phyloP scores from a whole-genome alignment of 768 basidiomycete species.

The Paxillus rubicundulus region DNA sequence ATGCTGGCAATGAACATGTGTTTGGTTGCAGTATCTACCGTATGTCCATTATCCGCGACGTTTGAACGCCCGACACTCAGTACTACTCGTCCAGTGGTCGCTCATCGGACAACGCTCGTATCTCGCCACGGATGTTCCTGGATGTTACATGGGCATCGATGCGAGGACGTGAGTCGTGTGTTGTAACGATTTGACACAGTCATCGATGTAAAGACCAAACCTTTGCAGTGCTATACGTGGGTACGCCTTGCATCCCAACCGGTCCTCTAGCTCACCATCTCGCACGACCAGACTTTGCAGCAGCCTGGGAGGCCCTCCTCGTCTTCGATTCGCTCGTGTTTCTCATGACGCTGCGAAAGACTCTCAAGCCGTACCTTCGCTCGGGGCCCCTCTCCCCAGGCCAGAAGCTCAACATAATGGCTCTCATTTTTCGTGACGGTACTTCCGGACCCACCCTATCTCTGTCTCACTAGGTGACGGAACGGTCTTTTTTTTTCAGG shows the following conservation, averaged over 20 bases:
- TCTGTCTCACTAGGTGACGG: not conserved
- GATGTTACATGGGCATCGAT: slow-evolving; percentile 23
- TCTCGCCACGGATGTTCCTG: slow-evolving; percentile 21
- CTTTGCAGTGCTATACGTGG: slow-evolving; percentile 3
- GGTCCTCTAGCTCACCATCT: not conserved
- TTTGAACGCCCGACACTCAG: not conserved
- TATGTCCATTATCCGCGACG: slow-evolving; percentile 26
- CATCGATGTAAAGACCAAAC: not conserved
- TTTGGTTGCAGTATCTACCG: slow-evolving; percentile 34
- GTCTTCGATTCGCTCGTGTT: slow-evolving; percentile 49
- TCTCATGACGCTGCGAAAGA: slow-evolving; percentile 45
- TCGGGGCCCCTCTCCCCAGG: slow-evolving; percentile 17
- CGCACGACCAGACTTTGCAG: slow-evolving; percentile 23
- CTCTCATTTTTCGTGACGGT: slow-evolving; percentile 51
- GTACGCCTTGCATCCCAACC: not conserved
- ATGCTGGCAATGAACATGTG: slow-evolving; percentile 34
- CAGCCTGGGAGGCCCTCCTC: slow-evolving; percentile 51
- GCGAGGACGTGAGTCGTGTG: not conserved
- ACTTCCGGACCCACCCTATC: slow-evolving; percentile 13
- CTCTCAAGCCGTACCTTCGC: slow-evolving; percentile 35
- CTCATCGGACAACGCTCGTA: slow-evolving; percentile 39
- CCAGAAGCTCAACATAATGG: slow-evolving; percentile 36
- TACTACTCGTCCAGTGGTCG: slow-evolving; percentile 36
- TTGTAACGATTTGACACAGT: not conserved
- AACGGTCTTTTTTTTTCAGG: slow-evolving; percentile 31